Conservation (phyloP, 192 early-diverging fungal species). For the Gamsiella multidivaricata region DNA sequence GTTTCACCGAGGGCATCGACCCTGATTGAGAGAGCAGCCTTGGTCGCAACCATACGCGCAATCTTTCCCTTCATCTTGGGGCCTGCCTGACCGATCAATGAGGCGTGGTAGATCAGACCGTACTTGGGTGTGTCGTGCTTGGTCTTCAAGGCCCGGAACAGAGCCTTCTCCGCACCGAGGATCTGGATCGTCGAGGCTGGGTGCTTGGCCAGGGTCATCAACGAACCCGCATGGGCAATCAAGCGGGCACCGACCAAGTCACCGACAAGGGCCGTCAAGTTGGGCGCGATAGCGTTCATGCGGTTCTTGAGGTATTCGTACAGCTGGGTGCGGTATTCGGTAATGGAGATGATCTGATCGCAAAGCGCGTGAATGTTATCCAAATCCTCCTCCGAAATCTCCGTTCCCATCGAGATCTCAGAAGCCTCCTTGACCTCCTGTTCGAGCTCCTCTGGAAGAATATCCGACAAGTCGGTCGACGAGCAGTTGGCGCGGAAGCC, state of each 20-base stretch:
- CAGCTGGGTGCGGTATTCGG: conserved; percentile 94
- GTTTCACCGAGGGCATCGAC: conserved; percentile 92
- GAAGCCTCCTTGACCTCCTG: conserved; percentile 95
- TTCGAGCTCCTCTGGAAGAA: conserved; percentile 94
- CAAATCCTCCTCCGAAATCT: conserved; percentile 96
- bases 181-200: conserved; percentile 99
- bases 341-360: conserved; percentile 96
- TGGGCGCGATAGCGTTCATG: conserved; percentile 92
- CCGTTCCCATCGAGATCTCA: conserved; percentile 99
- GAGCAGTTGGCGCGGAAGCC: conserved; percentile 90
- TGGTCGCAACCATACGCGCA: conserved; percentile 92
- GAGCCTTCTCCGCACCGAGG: conserved; percentile 99
- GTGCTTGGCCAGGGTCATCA: conserved; percentile 98
- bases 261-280: conserved; percentile 94
- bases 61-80: conserved; percentile 99
- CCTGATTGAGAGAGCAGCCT: conserved; percentile 89
- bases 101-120: conserved; percentile 98
- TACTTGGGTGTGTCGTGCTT: conserved; percentile 99
- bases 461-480: conserved; percentile 78
- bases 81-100: conserved; percentile 94
- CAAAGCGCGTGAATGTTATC: conserved; percentile 93
- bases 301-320: conserved; percentile 98
- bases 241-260: conserved; percentile 98
- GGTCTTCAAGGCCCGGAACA: conserved; percentile 98
- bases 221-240: conserved; percentile 95